Evolutionary conservation across 768 basidiomycete species (phyloP).

Genomic region (Cubamyces sp.): DNA sequence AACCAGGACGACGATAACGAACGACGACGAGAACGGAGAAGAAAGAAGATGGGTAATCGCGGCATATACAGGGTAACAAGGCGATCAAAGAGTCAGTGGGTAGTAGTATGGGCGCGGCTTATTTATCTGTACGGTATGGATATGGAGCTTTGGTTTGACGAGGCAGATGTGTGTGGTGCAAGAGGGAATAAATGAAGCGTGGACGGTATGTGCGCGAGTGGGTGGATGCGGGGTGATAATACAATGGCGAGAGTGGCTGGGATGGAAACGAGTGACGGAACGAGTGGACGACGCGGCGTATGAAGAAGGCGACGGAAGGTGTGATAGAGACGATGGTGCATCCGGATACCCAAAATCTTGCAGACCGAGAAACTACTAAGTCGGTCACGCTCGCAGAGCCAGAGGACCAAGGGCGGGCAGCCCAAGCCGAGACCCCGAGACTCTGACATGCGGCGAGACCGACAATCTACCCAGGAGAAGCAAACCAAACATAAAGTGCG

Average conservation of each 20-base stretch:
- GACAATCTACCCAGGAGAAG: slow-evolving; percentile 14
- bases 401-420: not conserved
- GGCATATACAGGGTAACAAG: slow-evolving; percentile 22
- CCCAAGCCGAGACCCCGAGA: not conserved
- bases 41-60: not conserved
- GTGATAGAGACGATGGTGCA: not conserved
- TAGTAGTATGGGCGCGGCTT: slow-evolving; percentile 5
- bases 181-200: slow-evolving; percentile 20
- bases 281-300: slow-evolving; percentile 18
- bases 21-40: not conserved
- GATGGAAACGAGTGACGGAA: slow-evolving; percentile 16
- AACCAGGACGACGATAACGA: no score
- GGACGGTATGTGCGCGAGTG: slow-evolving; percentile 16
- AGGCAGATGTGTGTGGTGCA: not conserved
- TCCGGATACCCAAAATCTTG: slow-evolving; percentile 1
- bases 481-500: slow-evolving; percentile 11
- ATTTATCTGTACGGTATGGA: slow-evolving; percentile 25
- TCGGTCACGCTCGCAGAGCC: not conserved
- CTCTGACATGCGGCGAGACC: not conserved
- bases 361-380: slow-evolving; percentile 12
- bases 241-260: slow-evolving; percentile 4
- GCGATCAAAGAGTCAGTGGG: slow-evolving; percentile 12
- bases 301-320: not conserved
- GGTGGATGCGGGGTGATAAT: slow-evolving; percentile 19
- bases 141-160: slow-evolving; percentile 1